These are phyloP conservation scores for Yarrowia deformans DNA, from an alignment of 805 yeast genomes.

Conservation along the genomic window DNA sequence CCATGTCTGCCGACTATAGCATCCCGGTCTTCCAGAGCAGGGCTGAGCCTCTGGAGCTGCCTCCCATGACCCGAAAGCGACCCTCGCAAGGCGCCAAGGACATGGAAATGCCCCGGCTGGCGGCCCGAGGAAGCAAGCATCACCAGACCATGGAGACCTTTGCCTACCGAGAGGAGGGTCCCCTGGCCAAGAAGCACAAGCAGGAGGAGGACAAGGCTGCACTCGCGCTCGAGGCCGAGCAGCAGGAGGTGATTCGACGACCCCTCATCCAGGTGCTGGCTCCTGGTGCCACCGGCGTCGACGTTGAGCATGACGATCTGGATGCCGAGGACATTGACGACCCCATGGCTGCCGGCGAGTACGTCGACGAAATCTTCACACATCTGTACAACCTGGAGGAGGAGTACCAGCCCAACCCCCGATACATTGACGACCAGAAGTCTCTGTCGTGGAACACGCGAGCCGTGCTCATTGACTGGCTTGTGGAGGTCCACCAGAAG, in stretches of 20 bases:
- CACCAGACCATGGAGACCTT: constrained; percentile 37
- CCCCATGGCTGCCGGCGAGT: constrained; percentile 87
- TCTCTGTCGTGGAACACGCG: constrained; percentile 82
- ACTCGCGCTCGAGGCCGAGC: constrained; percentile 26
- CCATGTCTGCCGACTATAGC: constrained; percentile 20
- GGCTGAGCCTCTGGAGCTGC: constrained; percentile 21
- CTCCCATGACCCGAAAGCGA: constrained; percentile 31
- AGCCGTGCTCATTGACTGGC: constrained; percentile 90
- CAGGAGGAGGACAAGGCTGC: constrained; percentile 36
- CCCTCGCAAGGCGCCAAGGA: constrained; percentile 33
- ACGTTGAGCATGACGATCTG: constrained; percentile 46
- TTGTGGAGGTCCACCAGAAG: constrained; percentile 84
- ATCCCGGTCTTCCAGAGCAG: constrained; percentile 35
- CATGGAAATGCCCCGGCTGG: constrained; percentile 35
- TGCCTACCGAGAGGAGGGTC: constrained; percentile 37
- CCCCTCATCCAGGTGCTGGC: constrained; percentile 32
- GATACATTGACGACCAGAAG: constrained; percentile 67
- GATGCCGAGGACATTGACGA: constrained; percentile 53
- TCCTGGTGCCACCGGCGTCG: constrained; percentile 32
- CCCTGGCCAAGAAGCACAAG: constrained; percentile 55
- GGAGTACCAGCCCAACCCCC: constrained; percentile 67
- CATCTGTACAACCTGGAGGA: constrained; percentile 76
- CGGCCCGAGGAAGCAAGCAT: constrained; percentile 32
- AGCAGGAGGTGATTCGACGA: constrained; percentile 36
- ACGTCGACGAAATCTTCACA: constrained; percentile 84